Conservation (phyloP, 495 filamentous ascomycete genomes). For the Hyaloscypha bicolor region DNA sequence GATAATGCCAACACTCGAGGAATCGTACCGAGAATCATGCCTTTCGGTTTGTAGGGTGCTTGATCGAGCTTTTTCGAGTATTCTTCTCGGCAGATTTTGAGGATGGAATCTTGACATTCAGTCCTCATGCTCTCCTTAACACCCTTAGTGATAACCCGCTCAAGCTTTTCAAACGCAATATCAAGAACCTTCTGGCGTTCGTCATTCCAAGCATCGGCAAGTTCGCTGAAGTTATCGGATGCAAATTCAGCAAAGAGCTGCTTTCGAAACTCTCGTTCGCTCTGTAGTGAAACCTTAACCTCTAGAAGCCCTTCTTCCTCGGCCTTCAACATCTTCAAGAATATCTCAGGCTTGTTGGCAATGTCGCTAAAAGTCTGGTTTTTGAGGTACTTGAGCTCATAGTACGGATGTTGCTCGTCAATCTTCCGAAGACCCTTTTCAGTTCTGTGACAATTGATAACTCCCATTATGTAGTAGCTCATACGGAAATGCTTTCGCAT, state of each 20-base stretch:
- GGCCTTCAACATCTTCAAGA: constrained; percentile 92
- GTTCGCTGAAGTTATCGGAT: constrained; percentile 91
- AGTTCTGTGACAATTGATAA: constrained; percentile 84
- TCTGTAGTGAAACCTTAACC: constrained; percentile 74
- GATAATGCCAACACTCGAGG: constrained; percentile 86
- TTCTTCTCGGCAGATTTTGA: constrained; percentile 77
- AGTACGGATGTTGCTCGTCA: constrained; percentile 93
- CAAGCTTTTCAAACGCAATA: constrained; percentile 77
- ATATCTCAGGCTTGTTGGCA: constrained; percentile 81
- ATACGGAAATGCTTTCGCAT: constrained; percentile 86
- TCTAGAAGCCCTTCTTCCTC: constrained; percentile 92
- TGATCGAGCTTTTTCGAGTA: constrained; percentile 90
- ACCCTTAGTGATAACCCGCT: constrained; percentile 78
- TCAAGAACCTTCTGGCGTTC: constrained; percentile 83
- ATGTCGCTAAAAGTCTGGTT: constrained; percentile 83
- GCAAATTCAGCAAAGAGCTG: constrained; percentile 79
- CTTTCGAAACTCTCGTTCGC: constrained; percentile 70
- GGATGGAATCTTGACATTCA: constrained; percentile 87
- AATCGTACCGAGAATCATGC: constrained; percentile 85
- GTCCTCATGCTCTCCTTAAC: constrained; percentile 92
- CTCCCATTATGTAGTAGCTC: constrained; percentile 77
- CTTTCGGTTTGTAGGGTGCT: constrained; percentile 92
- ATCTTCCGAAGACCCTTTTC: constrained; percentile 94
- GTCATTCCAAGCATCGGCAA: constrained; percentile 93
- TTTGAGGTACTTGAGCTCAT: constrained; percentile 95